phyloP scores from a whole-genome alignment of 2,329 filamentous ascomycete genomes.

The Cucurbitaria berberidis region DNA sequence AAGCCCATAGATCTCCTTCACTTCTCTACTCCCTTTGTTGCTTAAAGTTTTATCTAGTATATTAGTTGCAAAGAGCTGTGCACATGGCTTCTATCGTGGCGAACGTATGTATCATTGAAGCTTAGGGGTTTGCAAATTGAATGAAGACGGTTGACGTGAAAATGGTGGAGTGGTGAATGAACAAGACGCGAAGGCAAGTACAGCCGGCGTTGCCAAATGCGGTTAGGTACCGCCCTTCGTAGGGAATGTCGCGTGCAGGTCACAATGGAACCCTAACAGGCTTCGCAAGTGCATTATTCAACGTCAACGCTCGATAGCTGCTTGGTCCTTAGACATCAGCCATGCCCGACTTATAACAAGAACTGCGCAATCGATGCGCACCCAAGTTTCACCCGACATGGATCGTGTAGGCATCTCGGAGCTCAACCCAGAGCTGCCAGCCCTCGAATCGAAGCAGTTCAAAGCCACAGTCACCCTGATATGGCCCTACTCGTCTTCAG shows the following conservation, averaged over 20 bases:
- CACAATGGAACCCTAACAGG: conserved; percentile 7
- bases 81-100: no score
- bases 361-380: conserved; percentile 10
- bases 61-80: no score
- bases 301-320: background rate
- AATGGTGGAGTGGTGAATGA: background rate
- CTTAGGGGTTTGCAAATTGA: background rate
- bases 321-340: background rate
- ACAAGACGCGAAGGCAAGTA: background rate
- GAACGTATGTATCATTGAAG: background rate
- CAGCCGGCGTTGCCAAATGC: conserved; percentile 6
- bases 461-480: conserved; percentile 80
- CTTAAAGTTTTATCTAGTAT: no score
- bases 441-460: conserved; percentile 52
- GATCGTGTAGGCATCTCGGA: conserved; percentile 40
- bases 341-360: conserved; percentile 13
- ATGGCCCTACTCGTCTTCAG: conserved; percentile 88
- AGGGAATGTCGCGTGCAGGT: conserved; percentile 8
- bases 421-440: conserved; percentile 39
- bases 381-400: conserved; percentile 22
- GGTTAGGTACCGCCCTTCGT: conserved; percentile 3
- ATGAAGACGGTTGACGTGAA: background rate
- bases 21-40: no score
- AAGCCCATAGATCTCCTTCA: no score
- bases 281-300: background rate